Evolutionary conservation across 306 rosid species (phyloP), one percentile per base, ranked within the genome.

Genomic region (Sechiopsis laciniata): DNA sequence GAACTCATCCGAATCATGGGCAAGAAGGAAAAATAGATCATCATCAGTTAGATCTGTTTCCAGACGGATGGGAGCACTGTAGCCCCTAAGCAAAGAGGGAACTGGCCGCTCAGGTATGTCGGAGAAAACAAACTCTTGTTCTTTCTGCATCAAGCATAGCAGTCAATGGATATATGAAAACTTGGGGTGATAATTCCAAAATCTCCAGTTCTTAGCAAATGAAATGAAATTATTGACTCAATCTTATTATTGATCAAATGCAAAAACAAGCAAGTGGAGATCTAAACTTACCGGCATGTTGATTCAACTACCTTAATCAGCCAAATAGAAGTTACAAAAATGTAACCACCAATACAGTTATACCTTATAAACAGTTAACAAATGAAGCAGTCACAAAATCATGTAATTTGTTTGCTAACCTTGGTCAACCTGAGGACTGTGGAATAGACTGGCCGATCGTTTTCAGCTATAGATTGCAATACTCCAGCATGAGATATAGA

Each of bases 31-130:
- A 87, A 80, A 95, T 64, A 91, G 87, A 79, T 91, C 95, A 3
- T 75, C 77, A 11, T 95, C 90, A 4, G 82, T 68, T 79, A 95
- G 91, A 86, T 95, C 96, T 9, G 97, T 84, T 78, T 91, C 96
- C 59, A 95, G 83, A 53, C 99, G 99, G 69, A 95, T 57, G 69
- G 99, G 99, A 78, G 97, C 91, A 85, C 99, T 95, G 69, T 91
- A 95, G 24, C 96, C 95, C 55, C 99, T 82, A 70, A 89, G 80
- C 73, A 95, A 71, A 75, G 99, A 95, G 46, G 97, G 96, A 83
- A 95, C 91, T 53, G 99, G 99, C 79, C 80, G 85, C 86, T 88
- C 99, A 53, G 81, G 75, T 73, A 95, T 66, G 78, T 91, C 83
- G 42, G 88, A 78, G 79, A 95, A 95, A 55, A 91, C 79, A 81